Percentiles rank a stretch among this genome's conserved stretches.
These are phyloP conservation scores for Diaporthe capsici DNA, from an alignment of 2,329 filamentous ascomycete species.

Conservation along the genomic window DNA sequence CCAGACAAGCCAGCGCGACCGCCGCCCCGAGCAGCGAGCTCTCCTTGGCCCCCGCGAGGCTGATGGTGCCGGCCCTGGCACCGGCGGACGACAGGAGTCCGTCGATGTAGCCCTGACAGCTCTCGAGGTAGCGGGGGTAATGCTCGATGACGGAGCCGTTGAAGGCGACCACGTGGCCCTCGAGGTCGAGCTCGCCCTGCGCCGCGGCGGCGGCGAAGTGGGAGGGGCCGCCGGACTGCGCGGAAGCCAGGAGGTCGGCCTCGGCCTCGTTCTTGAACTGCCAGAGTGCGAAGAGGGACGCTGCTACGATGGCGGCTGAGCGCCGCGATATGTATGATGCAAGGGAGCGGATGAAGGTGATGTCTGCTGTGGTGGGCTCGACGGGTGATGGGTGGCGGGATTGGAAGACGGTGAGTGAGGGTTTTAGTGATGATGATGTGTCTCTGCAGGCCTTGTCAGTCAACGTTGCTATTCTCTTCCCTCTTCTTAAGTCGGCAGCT, in stretches of 20 bases:
- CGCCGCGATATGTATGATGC: constrained; percentile 69
- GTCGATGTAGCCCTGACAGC: constrained; percentile 75
- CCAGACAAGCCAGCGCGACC: constrained; percentile 72
- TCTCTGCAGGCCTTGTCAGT: constrained; percentile 55
- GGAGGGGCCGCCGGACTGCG: neutral
- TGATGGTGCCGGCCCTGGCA: constrained; percentile 59
- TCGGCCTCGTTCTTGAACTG: constrained; percentile 66
- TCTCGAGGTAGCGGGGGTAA: constrained; percentile 76
- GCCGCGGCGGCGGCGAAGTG: constrained; percentile 61
- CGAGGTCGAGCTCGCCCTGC: constrained; percentile 57
- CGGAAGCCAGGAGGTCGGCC: constrained; percentile 55
- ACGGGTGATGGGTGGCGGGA: constrained; percentile 63
- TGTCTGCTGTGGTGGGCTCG: constrained; percentile 60
- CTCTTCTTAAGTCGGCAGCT: neutral
- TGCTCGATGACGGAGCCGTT: constrained; percentile 86
- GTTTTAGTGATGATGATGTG: constrained; percentile 56
- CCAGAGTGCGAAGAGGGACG: constrained; percentile 72
- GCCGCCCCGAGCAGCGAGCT: constrained; percentile 83
- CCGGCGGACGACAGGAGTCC: constrained; percentile 63
- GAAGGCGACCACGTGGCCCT: constrained; percentile 76
- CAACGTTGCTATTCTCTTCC: neutral
- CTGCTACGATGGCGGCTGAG: constrained; percentile 71
- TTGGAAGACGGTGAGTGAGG: constrained; percentile 64
- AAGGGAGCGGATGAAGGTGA: constrained; percentile 66
- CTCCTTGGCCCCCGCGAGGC: constrained; percentile 78